phyloP scores from a whole-genome alignment of 768 basidiomycete genomes.

The Zangia roseola region DNA sequence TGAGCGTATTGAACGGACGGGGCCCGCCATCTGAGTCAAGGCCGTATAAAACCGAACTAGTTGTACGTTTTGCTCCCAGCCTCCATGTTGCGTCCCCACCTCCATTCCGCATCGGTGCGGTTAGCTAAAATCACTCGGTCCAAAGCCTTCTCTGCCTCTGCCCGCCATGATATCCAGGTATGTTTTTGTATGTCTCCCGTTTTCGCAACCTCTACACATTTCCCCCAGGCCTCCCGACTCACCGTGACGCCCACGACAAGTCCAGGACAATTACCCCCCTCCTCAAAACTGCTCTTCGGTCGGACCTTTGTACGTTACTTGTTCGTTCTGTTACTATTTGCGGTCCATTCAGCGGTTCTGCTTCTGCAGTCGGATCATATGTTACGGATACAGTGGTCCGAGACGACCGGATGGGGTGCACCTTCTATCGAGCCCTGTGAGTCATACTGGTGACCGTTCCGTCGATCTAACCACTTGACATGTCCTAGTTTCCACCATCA shows the following conservation, averaged over 20 bases:
- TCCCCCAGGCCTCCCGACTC: conserved; percentile 49
- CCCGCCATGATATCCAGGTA: conserved; percentile 55
- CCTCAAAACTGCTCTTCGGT: conserved; percentile 76
- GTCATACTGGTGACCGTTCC: conserved; percentile 29
- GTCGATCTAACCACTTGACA: conserved; percentile 1
- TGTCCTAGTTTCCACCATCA: conserved; percentile 21
- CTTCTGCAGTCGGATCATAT: conserved; percentile 75
- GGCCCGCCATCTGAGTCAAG: conserved; percentile 1
- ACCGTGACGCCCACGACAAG: conserved; percentile 45
- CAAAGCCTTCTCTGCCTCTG: conserved; percentile 15
- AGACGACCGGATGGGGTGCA: conserved; percentile 71
- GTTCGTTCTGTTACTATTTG: conserved; percentile 3
- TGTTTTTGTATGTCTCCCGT: background rate
- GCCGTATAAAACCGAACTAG: conserved; percentile 24
- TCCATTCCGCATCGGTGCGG: conserved; percentile 13
- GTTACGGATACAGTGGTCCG: conserved; percentile 75
- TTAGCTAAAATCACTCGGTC: conserved; percentile 3
- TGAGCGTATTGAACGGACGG: conserved; percentile 21
- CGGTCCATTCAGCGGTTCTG: conserved; percentile 1
- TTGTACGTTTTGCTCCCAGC: background rate
- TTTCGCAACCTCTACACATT: background rate
- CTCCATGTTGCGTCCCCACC: conserved; percentile 21
- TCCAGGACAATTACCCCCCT: conserved; percentile 62
- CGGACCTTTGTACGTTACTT: conserved; percentile 66
- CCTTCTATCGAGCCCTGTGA: conserved; percentile 84